phyloP scores from a whole-genome alignment of 1,284 basidiomycete species.

The Golubevia pallescens region DNA sequence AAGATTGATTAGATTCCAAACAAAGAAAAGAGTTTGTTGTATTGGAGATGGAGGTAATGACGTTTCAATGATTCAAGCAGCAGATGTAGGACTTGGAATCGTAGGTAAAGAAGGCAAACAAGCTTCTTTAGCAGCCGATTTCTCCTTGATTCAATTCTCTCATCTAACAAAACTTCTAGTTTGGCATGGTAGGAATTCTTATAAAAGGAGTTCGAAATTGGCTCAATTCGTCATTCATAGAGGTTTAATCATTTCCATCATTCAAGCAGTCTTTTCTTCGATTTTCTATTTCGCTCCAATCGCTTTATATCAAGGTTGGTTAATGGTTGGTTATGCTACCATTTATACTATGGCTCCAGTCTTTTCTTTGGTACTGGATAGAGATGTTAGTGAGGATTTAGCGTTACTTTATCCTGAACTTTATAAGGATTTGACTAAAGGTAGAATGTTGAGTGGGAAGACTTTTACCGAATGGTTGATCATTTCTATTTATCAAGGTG shows the following conservation, averaged over 20 bases:
- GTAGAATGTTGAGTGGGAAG: constrained; percentile 81
- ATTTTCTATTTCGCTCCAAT: constrained; percentile 99
- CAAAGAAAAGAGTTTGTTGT: constrained; percentile 94
- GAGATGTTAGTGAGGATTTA: constrained; percentile 93
- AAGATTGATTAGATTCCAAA: constrained; percentile 83
- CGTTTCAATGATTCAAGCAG: constrained; percentile 94
- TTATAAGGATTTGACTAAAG: constrained; percentile 96
- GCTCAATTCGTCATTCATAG: constrained; percentile 96
- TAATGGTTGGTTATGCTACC: constrained; percentile 97
- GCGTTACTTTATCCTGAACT: constrained; percentile 95
- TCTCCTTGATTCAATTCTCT: constrained; percentile 95
- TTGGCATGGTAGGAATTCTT: constrained; percentile 97
- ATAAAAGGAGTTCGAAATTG: constrained; percentile 94
- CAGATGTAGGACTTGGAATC: constrained; percentile 93
- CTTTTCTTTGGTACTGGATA: constrained; percentile 92
- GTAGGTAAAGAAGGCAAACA: constrained; percentile 99
- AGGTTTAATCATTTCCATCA: constrained; percentile 95
- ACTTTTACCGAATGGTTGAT: constrained; percentile 98
- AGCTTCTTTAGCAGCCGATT: constrained; percentile 95
- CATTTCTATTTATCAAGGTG: constrained; percentile 97
- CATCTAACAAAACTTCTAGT: constrained; percentile 91
- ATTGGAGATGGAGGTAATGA: constrained; percentile 96
- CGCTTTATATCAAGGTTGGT: constrained; percentile 95
- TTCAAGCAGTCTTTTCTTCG: constrained; percentile 81
- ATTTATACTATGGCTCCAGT: constrained; percentile 98